Percentiles rank a stretch among this genome's conserved stretches.
phyloP scores from a whole-genome alignment of 2,329 filamentous ascomycete species.

The Aspergillus thermomutatus region DNA sequence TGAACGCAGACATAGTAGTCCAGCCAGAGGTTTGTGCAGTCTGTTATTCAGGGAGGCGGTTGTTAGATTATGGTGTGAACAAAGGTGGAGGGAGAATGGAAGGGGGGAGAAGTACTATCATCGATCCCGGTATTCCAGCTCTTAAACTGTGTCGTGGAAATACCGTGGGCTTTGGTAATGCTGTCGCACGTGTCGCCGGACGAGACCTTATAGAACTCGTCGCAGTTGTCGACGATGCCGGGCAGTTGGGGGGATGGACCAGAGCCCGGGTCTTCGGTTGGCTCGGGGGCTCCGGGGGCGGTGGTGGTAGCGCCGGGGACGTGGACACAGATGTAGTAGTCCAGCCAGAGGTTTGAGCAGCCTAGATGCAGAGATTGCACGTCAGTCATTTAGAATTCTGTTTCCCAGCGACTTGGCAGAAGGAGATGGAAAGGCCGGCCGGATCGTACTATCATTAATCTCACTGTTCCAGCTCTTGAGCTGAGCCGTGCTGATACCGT shows the following conservation, averaged over 20 bases:
- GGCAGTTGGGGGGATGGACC: slow-evolving; percentile 4
- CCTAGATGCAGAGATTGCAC: not conserved
- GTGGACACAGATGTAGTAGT: slow-evolving; percentile 13
- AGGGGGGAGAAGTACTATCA: not conserved
- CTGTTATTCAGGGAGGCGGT: not conserved
- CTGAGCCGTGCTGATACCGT: slow-evolving; percentile 7
- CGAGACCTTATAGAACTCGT: slow-evolving; percentile 9
- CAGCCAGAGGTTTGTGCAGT: slow-evolving; percentile 11
- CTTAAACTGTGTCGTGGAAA: slow-evolving; percentile 7
- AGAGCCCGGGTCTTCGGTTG: not conserved
- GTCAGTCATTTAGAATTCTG: too few species aligned
- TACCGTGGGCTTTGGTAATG: slow-evolving; percentile 6
- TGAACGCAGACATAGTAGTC: slow-evolving; percentile 13
- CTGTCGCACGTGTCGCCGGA: slow-evolving; percentile 10
- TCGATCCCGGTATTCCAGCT: slow-evolving; percentile 10
- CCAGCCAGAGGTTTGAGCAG: slow-evolving; percentile 12
- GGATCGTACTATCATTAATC: slow-evolving; percentile 1
- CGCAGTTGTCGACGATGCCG: slow-evolving; percentile 6
- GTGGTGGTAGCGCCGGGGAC: slow-evolving; percentile 8
- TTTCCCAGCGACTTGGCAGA: too few species aligned
- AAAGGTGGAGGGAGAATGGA: not conserved
- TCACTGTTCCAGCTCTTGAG: slow-evolving; percentile 10
- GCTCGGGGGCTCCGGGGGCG: not conserved
- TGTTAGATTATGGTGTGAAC: not conserved
- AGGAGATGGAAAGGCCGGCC: too few species aligned